A percentile compares a stretch with the other conserved stretches of the same genome.
Evolutionary conservation across 139 green algal species (phyloP).

Genomic region (Protoeuglena noctilucae): DNA sequence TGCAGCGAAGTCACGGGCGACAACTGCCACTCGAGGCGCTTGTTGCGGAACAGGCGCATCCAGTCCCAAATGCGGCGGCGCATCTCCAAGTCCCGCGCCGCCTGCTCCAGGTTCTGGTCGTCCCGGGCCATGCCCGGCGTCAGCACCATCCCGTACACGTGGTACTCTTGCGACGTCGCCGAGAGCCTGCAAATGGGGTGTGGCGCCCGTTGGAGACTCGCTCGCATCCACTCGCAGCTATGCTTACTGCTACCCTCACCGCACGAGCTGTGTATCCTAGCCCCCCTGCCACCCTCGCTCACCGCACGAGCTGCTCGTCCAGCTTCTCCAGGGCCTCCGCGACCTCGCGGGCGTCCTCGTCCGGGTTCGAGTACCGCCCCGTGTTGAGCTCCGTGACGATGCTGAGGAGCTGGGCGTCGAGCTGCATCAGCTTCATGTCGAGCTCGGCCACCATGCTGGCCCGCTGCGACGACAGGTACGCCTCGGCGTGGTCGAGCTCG

Average conservation of each 20-base stretch:
- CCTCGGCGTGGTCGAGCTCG: background rate
- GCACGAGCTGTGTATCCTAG: too few relatives aligned
- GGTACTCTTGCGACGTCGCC: too few relatives aligned
- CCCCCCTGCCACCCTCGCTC: too few relatives aligned
- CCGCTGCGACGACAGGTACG: background rate
- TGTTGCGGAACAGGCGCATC: background rate
- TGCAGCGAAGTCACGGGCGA: constrained; percentile 2
- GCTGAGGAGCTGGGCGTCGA: background rate
- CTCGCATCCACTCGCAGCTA: too few relatives aligned
- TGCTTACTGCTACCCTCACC: too few relatives aligned
- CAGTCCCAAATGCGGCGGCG: background rate
- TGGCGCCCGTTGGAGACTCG: too few relatives aligned
- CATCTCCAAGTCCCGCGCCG: background rate
- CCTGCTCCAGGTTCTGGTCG: background rate
- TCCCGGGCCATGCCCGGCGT: too few relatives aligned
- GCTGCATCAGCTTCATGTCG: background rate
- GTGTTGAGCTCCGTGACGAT: background rate
- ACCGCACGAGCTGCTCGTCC: too few relatives aligned
- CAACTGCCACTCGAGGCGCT: background rate
- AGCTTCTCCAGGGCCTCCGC: background rate
- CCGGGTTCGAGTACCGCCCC: background rate
- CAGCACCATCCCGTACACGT: too few relatives aligned
- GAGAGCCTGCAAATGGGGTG: too few relatives aligned
- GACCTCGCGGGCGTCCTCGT: background rate
- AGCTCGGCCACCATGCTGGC: background rate